phyloP scores from a whole-genome alignment of 345 rosid genomes.

The Alliaria petiolata region DNA sequence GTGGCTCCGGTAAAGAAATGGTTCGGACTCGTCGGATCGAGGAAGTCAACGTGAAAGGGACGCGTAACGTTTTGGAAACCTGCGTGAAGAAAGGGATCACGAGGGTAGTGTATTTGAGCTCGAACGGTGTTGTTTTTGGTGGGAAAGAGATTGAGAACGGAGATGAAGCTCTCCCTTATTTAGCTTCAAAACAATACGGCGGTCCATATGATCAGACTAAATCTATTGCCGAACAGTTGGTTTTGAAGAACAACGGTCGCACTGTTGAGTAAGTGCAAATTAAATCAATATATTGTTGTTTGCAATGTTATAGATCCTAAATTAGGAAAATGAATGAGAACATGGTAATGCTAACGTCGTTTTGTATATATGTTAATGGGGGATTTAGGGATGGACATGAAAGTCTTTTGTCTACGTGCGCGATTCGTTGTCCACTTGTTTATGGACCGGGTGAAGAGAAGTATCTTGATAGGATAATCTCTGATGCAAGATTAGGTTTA shows the following conservation, averaged over 20 bases:
- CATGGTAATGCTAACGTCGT: neutral
- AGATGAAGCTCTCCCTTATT: conserved; percentile 65
- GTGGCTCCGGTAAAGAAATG: conserved; percentile 88
- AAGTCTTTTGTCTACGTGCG: conserved; percentile 11
- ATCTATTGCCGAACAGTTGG: conserved; percentile 72
- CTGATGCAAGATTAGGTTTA: conserved; percentile 21
- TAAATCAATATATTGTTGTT: neutral
- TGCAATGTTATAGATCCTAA: neutral
- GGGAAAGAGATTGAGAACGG: conserved; percentile 74
- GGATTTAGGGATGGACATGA: conserved; percentile 3
- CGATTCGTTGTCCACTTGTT: conserved; percentile 18
- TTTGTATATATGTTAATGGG: neutral
- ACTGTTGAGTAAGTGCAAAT: conserved; percentile 40
- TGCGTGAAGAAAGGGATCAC: conserved; percentile 56
- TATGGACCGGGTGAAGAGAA: conserved; percentile 28
- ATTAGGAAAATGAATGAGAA: neutral
- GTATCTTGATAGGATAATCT: conserved; percentile 19
- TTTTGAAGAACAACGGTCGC: conserved; percentile 61
- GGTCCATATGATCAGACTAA: conserved; percentile 68
- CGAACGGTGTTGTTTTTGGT: conserved; percentile 74
- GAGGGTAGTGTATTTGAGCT: conserved; percentile 71
- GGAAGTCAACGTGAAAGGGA: conserved; percentile 70
- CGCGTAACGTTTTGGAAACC: conserved; percentile 66
- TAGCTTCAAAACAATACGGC: conserved; percentile 53
- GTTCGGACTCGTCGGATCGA: conserved; percentile 59